A percentile compares a stretch with the other conserved stretches of the same genome.
Conservation (phyloP, 2,329 filamentous ascomycete genomes). For the Colletotrichum sp. region DNA sequence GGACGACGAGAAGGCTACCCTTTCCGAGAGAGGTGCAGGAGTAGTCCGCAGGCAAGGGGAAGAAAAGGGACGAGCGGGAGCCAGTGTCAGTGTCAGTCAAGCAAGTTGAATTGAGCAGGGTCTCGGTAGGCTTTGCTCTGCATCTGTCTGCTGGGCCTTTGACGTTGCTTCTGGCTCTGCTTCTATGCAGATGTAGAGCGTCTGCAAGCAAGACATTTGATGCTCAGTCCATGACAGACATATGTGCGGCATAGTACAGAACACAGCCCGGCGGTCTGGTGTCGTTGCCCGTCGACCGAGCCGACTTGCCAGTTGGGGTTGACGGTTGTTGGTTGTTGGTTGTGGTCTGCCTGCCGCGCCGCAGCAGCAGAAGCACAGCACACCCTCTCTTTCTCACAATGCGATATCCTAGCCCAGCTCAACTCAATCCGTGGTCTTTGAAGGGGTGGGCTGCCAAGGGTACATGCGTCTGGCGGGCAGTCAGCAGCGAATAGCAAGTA, state of each 20-base stretch:
- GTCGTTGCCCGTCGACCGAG: background rate
- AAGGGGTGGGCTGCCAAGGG: background rate
- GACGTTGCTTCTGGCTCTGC: background rate
- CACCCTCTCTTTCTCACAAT: background rate
- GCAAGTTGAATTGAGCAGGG: background rate
- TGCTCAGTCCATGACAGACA: background rate
- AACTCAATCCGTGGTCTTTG: constrained; percentile 4
- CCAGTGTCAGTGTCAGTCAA: constrained; percentile 16
- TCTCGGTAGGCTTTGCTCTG: background rate
- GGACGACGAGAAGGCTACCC: background rate
- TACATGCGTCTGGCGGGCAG: background rate
- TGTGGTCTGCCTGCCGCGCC: background rate
- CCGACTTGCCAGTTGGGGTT: background rate
- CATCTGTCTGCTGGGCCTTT: background rate
- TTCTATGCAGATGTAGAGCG: background rate
- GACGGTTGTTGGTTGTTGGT: background rate
- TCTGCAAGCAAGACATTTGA: background rate
- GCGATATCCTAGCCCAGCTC: background rate
- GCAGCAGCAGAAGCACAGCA: background rate
- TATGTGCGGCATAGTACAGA: background rate
- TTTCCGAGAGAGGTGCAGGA: background rate
- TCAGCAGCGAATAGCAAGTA: background rate
- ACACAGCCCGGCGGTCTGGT: background rate
- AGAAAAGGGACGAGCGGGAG: constrained; percentile 8
- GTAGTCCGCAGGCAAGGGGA: background rate